Conservation (phyloP, 2,329 filamentous ascomycete genomes). For the Geosmithia morbida region DNA sequence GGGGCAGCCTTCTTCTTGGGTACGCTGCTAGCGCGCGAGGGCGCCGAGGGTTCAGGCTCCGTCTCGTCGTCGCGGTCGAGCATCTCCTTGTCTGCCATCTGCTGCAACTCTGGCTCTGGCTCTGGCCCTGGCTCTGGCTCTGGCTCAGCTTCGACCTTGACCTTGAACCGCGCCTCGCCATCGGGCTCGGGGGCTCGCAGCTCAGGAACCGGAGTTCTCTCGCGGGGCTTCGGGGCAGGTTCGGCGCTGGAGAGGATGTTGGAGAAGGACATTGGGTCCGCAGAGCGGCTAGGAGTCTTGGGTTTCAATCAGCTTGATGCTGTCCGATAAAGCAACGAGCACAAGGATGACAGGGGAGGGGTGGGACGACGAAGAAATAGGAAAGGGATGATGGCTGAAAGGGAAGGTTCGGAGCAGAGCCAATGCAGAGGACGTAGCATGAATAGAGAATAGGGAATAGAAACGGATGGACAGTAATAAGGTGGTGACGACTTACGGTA, state of each 20-base stretch:
- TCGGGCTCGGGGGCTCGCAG: constrained; percentile 7
- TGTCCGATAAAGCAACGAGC: not conserved
- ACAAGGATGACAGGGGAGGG: not conserved
- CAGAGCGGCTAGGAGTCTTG: constrained; percentile 53
- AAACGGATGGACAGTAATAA: constrained; percentile 4
- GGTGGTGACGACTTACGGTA: constrained; percentile 17
- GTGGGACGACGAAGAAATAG: not conserved
- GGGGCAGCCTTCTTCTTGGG: constrained; percentile 14
- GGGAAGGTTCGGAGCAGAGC: too few species aligned
- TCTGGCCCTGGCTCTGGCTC: constrained; percentile 23
- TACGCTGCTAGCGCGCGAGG: constrained; percentile 6
- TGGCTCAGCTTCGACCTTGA: constrained; percentile 10
- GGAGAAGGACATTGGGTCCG: constrained; percentile 89
- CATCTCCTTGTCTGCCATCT: constrained; percentile 6
- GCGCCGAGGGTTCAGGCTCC: constrained; percentile 15
- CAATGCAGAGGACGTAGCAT: too few species aligned
- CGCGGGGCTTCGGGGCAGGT: constrained; percentile 40
- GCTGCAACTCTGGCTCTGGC: constrained; percentile 17
- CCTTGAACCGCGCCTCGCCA: constrained; percentile 1
- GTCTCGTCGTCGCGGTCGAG: constrained; percentile 17
- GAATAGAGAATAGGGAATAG: too few species aligned
- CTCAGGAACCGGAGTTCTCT: constrained; percentile 23
- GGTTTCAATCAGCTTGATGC: not conserved
- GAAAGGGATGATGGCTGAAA: not conserved
- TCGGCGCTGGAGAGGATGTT: constrained; percentile 80